Evolutionary conservation across 1,139 yeast genomes (phyloP).

Genomic region (Yarrowia galli): DNA sequence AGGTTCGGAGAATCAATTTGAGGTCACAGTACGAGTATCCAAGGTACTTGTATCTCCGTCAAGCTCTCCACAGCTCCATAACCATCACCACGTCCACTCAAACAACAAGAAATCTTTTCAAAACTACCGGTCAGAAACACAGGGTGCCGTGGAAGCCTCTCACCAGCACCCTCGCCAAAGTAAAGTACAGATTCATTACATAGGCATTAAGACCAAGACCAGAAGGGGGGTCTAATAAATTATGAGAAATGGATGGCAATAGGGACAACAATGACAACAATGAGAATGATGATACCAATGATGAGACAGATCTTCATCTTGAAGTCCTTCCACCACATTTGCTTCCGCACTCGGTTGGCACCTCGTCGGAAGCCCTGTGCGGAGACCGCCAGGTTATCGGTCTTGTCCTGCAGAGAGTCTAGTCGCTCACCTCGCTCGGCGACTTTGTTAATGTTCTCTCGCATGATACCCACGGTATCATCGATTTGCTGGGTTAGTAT

Average conservation of each 20-base stretch:
- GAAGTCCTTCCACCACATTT: slow-evolving; percentile 99
- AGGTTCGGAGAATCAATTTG: too few relatives aligned
- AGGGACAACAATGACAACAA: slow-evolving; percentile 87
- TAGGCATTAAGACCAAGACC: slow-evolving; percentile 34
- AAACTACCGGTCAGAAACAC: background rate
- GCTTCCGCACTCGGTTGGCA: slow-evolving; percentile 96
- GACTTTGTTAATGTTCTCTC: slow-evolving; percentile 95
- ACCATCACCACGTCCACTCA: too few relatives aligned
- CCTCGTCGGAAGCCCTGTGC: slow-evolving; percentile 98
- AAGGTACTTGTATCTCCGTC: too few relatives aligned
- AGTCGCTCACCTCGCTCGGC: slow-evolving; percentile 95
- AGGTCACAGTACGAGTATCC: too few relatives aligned
- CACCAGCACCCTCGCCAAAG: slow-evolving; percentile 14
- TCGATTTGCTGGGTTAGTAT: slow-evolving; percentile 70
- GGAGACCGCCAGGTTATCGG: slow-evolving; percentile 89
- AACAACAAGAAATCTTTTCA: background rate
- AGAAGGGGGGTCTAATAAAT: slow-evolving; percentile 32
- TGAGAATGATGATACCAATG: slow-evolving; percentile 77
- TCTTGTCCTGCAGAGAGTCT: slow-evolving; percentile 91
- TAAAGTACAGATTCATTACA: slow-evolving; percentile 37
- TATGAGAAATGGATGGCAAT: slow-evolving; percentile 80
- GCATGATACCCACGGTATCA: slow-evolving; percentile 97
- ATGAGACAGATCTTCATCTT: slow-evolving; percentile 95
- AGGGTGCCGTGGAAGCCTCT: too few relatives aligned
- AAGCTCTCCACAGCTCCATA: too few relatives aligned